Conservation (phyloP, 176 grass and related monocot species). For the Eleusine indica region DNA sequence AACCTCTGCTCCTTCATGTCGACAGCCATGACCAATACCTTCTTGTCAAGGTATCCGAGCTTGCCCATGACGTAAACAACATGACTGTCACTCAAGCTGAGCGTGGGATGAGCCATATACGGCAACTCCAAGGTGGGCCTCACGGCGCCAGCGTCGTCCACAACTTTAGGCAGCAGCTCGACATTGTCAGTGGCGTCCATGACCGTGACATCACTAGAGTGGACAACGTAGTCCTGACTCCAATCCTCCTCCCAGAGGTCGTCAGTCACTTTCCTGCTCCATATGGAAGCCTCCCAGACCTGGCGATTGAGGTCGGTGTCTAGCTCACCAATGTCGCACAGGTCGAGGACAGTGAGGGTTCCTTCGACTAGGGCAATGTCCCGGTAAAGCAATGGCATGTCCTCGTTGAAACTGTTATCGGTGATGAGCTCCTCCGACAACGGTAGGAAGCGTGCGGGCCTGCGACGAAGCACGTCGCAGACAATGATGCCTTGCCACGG, state of each 20-base stretch:
- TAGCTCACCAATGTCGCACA: neutral
- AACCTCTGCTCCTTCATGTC: too few species aligned
- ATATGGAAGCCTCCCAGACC: neutral
- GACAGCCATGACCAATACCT: too few species aligned
- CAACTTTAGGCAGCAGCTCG: neutral
- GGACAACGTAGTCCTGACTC: neutral
- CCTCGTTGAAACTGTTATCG: too few species aligned
- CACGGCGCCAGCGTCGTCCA: neutral
- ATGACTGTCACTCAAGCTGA: neutral
- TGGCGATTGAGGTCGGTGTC: neutral
- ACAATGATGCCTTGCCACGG: neutral
- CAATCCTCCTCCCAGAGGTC: neutral
- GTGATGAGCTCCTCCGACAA: neutral
- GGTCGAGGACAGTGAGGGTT: neutral
- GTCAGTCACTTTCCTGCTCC: neutral
- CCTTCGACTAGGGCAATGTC: neutral
- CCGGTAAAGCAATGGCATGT: neutral
- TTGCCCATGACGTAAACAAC: constrained; percentile 19
- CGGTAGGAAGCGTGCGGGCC: neutral
- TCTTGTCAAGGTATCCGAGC: neutral
- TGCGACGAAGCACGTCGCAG: neutral
- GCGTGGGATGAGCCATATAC: neutral
- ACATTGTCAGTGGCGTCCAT: neutral
- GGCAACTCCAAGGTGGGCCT: neutral
- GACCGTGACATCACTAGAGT: neutral